Percentiles rank a stretch among this genome's conserved stretches.
These are phyloP conservation scores for Millerozyma miso DNA, from an alignment of 805 yeast genomes.

Conservation along the genomic window DNA sequence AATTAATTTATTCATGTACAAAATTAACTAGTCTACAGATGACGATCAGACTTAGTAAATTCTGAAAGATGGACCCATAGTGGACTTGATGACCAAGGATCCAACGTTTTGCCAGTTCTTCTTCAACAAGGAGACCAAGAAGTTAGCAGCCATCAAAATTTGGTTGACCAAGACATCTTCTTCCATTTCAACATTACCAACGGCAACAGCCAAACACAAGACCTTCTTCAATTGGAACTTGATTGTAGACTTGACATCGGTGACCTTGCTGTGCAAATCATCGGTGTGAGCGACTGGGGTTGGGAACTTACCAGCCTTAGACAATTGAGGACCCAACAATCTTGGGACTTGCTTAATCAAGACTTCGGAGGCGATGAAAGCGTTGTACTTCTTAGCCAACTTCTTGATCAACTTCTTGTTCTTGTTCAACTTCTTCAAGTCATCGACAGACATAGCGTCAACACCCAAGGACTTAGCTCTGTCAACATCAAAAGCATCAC, in stretches of 20 bases:
- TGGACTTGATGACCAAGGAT: conserved; percentile 95
- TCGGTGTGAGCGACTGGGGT: conserved; percentile 99
- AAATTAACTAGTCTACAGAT: conserved; percentile 5
- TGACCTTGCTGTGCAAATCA: conserved; percentile 92
- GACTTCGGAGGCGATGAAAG: conserved; percentile 98
- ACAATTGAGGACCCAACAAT: conserved; percentile 99
- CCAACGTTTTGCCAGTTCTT: conserved; percentile 99
- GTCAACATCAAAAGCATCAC: conserved; percentile 99
- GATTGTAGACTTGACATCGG: conserved; percentile 98
- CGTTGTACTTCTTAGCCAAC: conserved; percentile 99
- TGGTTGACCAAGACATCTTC: conserved; percentile 95
- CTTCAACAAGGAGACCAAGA: conserved; percentile 98
- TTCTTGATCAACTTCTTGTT: conserved; percentile 99
- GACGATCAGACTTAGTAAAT: conserved; percentile 65
- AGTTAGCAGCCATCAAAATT: conserved; percentile 98
- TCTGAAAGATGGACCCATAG: conserved; percentile 99
- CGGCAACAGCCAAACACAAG: conserved; percentile 98
- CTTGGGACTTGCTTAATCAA: conserved; percentile 99
- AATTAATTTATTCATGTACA: conserved; percentile 3
- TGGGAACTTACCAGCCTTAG: conserved; percentile 99
- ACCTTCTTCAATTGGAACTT: conserved; percentile 99
- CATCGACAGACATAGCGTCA: conserved; percentile 99
- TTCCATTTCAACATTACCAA: conserved; percentile 99
- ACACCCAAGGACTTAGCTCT: conserved; percentile 99
- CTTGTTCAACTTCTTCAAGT: conserved; percentile 99